A percentile compares a stretch with the other conserved stretches of the same genome.
Evolutionary conservation across 805 yeast genomes (phyloP).

Genomic region (Nakazawaea ishiwadae): DNA sequence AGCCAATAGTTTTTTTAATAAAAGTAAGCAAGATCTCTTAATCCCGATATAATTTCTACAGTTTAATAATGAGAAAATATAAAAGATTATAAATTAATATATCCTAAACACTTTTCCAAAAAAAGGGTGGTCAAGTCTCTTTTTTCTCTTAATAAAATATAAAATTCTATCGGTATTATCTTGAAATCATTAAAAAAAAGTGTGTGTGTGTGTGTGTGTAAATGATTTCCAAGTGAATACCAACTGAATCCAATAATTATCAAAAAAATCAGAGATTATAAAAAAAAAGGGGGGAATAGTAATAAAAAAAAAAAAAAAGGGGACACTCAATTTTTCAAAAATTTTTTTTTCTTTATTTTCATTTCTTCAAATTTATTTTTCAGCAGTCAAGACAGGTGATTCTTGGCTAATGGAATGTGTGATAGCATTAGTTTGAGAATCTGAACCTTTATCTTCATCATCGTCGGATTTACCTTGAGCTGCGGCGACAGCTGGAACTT

Average conservation of each 20-base stretch:
- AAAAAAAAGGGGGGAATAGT: slow-evolving; percentile 2
- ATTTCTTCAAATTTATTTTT: not conserved
- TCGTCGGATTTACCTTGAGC: slow-evolving; percentile 1
- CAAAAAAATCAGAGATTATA: not conserved
- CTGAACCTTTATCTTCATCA: not conserved
- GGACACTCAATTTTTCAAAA: slow-evolving; percentile 12
- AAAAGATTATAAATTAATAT: not conserved
- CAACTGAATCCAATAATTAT: not conserved
- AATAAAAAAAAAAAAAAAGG: slow-evolving; percentile 1
- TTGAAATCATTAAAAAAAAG: too few relatives aligned
- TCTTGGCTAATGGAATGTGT: slow-evolving; percentile 1
- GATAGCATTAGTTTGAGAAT: slow-evolving; percentile 2
- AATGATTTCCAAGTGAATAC: too few relatives aligned
- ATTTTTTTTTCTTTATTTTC: not conserved
- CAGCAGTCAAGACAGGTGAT: slow-evolving; percentile 1
- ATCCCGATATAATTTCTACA: too few relatives aligned
- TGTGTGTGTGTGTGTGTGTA: slow-evolving; percentile 7
- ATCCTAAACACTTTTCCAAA: not conserved
- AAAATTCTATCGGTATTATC: too few relatives aligned
- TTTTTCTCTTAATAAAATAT: too few relatives aligned
- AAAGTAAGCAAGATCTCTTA: too few relatives aligned
- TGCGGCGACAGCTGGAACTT: slow-evolving; percentile 24
- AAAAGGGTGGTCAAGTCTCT: not conserved
- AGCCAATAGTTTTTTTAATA: not conserved
- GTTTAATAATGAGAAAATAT: too few relatives aligned